These are phyloP conservation scores for Neonectria faginata DNA, from an alignment of 2,329 filamentous ascomycete genomes.

Conservation along the genomic window DNA sequence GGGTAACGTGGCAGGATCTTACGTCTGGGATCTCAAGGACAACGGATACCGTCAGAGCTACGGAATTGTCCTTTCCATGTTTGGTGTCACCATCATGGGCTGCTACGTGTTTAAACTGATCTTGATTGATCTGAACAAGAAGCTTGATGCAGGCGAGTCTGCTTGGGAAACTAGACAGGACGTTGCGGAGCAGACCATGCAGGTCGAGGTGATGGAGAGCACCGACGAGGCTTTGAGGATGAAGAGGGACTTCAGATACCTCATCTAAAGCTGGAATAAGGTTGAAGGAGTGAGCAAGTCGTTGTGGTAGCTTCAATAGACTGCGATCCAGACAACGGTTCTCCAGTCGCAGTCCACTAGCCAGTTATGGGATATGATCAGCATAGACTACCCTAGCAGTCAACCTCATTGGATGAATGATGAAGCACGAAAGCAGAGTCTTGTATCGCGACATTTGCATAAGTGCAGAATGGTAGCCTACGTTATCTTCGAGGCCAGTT, in stretches of 20 bases:
- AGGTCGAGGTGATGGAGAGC: slow-evolving; percentile 54
- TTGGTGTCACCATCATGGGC: slow-evolving; percentile 67
- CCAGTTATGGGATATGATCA: slow-evolving; percentile 1
- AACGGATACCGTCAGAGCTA: slow-evolving; percentile 74
- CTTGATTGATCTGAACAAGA: slow-evolving; percentile 59
- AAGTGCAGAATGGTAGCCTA: neutral
- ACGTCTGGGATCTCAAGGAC: slow-evolving; percentile 70
- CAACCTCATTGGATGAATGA: slow-evolving; percentile 3
- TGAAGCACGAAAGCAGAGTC: slow-evolving; percentile 17
- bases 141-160: slow-evolving; percentile 58
- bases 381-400: neutral
- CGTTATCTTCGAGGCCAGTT: neutral
- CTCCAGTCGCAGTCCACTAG: neutral
- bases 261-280: slow-evolving; percentile 49
- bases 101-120: slow-evolving; percentile 62
- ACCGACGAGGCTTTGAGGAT: slow-evolving; percentile 59
- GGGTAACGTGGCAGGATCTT: slow-evolving; percentile 70
- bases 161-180: slow-evolving; percentile 52
- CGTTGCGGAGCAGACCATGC: slow-evolving; percentile 55
- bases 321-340: neutral
- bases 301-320: neutral
- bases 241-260: slow-evolving; percentile 61
- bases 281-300: neutral
- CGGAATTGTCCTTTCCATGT: slow-evolving; percentile 74
- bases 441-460: slow-evolving; percentile 24